These are phyloP conservation scores for Beverwykella pulmonaria DNA, from an alignment of 495 filamentous ascomycete species.

Conservation along the genomic window DNA sequence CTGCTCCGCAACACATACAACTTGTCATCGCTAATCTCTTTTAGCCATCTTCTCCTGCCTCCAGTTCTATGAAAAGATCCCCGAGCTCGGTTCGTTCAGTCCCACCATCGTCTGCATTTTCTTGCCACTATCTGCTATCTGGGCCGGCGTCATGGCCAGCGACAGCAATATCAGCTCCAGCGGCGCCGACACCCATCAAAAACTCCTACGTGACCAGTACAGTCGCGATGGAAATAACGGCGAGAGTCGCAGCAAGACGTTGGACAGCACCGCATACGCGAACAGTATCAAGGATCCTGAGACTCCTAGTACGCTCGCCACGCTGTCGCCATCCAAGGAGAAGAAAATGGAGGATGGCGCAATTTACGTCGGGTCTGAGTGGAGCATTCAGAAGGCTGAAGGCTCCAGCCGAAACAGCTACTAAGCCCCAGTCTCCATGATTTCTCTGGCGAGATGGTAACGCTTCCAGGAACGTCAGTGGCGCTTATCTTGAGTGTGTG, in stretches of 20 bases:
- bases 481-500: too few relatives aligned
- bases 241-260: background rate
- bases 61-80: constrained; percentile 53
- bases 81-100: constrained; percentile 63
- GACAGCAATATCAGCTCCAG: constrained; percentile 12
- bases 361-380: constrained; percentile 20
- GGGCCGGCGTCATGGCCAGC: constrained; percentile 59
- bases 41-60: constrained; percentile 71
- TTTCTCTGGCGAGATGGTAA: background rate
- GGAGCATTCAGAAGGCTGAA: constrained; percentile 8
- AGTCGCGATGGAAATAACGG: background rate
- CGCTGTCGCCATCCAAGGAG: constrained; percentile 2
- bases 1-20: background rate
- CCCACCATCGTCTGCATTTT: constrained; percentile 71
- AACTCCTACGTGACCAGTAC: constrained; percentile 20
- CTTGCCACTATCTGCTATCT: constrained; percentile 79
- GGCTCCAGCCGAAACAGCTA: background rate
- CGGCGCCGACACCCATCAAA: constrained; percentile 29
- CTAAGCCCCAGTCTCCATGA: background rate
- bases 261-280: background rate
- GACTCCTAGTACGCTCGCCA: background rate
- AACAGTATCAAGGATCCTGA: constrained; percentile 11
- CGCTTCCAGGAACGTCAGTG: background rate
- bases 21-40: constrained; percentile 13
- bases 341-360: background rate